Base-by-base conservation (phyloP, 768 basidiomycete genomes). In the Exsudoporus frostii region DNA sequence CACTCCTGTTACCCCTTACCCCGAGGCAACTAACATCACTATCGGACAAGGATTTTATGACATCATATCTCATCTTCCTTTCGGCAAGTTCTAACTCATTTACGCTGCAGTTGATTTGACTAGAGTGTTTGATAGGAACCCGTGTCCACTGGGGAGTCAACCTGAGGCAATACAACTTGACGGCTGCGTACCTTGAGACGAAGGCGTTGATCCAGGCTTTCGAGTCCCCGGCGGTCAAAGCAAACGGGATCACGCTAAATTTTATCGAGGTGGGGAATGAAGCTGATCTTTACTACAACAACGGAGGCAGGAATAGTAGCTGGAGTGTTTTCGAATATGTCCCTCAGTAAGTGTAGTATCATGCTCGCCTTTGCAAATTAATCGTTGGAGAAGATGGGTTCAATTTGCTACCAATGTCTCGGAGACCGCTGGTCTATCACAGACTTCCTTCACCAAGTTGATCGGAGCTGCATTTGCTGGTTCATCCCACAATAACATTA, bases 81-180 rank as follows among this genome's bases (percentile, higher is more conserved):
- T 68, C 5, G 74, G 82, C 78, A 61, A 47, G 70, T 56, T 27
- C 42, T 22, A 10, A 25, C 19, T 54, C 30, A 9, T 10, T 22
- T 43, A n/a, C 29, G 27, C 20, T 34, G 40, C 47, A 9, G 15
- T 19, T 29, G 19, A 36, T 38, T 36, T 6, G n/a, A 20, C 38
- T 36, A 17, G 29, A 11, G 8, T n/a, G 19, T n/a, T 33, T 24
- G 15, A 47, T 57, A 84, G 84, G 78, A 24, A 84, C 84, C 10
- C 78, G 76, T 45, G 81, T 88, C 56, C 80, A 74, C 14, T 88
- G 83, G 83, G 85, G 84, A 14, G 71, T 87, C 43, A 87, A 88
- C 65, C 68, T 87, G n/a, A 83, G 83, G 7, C 64, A 69, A 50
- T 65, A 73, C 41, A 83, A 82, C 56, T 27, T 82, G 47, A 82